Base-by-base conservation (phyloP, 1,139 yeast species). In the Meyerozyma carpophila region DNA sequence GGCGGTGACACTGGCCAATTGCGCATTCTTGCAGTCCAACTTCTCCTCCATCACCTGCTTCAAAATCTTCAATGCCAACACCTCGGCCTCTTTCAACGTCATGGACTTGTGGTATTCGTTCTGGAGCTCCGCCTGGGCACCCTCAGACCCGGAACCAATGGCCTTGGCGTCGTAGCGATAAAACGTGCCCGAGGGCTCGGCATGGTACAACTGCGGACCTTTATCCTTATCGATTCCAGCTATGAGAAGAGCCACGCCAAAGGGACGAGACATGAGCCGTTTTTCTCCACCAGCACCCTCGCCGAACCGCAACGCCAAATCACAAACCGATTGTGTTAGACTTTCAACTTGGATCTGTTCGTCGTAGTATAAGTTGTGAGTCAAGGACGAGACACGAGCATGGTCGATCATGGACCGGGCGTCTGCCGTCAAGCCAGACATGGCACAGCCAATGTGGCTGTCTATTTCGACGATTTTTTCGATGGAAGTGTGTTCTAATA, bases 21-120 rank as follows among this genome's bases (percentile, higher is more conserved):
- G 98, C 32, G 96, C 96, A 63, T 94, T 94, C 57, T 86, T 88
- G 49, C 95, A 86, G 65, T 94, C 98, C 59, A 94, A 75, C 68
- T 93, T 93, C 68, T 94, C 99, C 70, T 94, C 99, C 99, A 94
- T 94, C 41, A 94, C 99, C 68, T 94, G 98, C 65, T 91, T 91
- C 58, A 94, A 77, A 45, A 88, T 88, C 72, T 91, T 91, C 60
- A 94, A 77, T 10, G 93, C 85, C 61, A 94, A 75, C 41, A 87
- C 68, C 70, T 94, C 98, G 8, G 98, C 98, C 62, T 94, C 98
- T 55, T 83, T 81, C 58, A 93, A 73, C n/a, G 98, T 89, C 58
- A 94, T 74, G 18, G 95, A 87, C 56, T 91, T 85, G 66, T 93
- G 98, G 68, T 94, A 94, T 68, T 94, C 97, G 59, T 91, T 93